Evolutionary conservation across 2,329 filamentous ascomycete species (phyloP).

Genomic region (Neofusicoccum sp.): DNA sequence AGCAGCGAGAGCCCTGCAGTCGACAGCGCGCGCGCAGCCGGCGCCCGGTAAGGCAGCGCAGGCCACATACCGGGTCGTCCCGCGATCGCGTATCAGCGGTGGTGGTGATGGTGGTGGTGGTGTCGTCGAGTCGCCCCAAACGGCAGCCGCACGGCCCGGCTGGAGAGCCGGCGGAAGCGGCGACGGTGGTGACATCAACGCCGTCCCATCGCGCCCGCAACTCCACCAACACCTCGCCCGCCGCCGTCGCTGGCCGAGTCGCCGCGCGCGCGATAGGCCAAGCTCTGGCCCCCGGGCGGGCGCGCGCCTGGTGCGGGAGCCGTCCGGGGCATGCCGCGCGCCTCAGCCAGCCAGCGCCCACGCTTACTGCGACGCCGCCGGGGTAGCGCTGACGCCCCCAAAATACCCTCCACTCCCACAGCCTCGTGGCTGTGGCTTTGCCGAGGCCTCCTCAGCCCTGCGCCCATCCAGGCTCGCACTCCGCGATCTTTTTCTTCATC

Average conservation of each 20-base stretch:
- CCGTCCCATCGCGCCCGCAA: not conserved
- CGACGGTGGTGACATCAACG: not conserved
- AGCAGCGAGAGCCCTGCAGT: not conserved
- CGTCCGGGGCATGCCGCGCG: not conserved
- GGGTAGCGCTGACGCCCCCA: constrained; percentile 6
- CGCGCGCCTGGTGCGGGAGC: not conserved
- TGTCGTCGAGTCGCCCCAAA: too few relatives aligned
- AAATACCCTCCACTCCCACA: constrained; percentile 13
- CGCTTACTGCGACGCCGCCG: not conserved
- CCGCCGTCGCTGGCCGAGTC: not conserved
- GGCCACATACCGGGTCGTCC: constrained; percentile 7
- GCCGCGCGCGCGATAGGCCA: not conserved
- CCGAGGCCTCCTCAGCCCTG: not conserved
- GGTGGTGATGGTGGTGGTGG: not conserved
- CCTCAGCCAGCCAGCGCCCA: not conserved
- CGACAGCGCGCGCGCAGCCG: not conserved
- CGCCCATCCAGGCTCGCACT: not conserved
- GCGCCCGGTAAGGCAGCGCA: not conserved
- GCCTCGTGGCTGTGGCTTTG: constrained; percentile 5
- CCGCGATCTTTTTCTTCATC: not conserved
- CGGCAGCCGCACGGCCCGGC: not conserved
- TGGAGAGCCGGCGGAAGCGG: constrained; percentile 1
- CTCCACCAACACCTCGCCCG: not conserved
- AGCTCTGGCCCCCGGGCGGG: not conserved
- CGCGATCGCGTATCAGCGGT: not conserved